Evolutionary conservation across 352 stramenopile species (phyloP), one percentile per base, ranked within the genome.

Genomic region (Globisporangium cystogenes): DNA sequence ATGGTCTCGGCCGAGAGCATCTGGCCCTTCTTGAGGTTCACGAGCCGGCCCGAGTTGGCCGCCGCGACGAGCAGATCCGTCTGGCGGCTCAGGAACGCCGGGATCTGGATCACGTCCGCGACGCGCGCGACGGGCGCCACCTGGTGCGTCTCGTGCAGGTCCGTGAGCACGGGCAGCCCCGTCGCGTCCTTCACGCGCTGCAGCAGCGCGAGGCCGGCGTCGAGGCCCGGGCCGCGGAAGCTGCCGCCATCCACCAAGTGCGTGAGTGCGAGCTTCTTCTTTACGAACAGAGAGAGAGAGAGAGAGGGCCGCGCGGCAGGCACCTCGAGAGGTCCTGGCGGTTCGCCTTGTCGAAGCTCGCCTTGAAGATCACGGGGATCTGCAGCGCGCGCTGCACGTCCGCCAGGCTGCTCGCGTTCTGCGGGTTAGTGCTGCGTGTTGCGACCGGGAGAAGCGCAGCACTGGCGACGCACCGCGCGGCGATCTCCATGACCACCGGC

Each of bases 11-110:
- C 68, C 15, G 78, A 89, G 3, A 90, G 76, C 77, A 96, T 93
- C 53, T 96, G 86, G 8, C 85, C 86, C 40, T 94, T 93, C 61
- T 95, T 96, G 39, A 96, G 68, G 60, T 95, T 93, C 51, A 96
- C 82, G 10, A 94, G 71, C 48, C 73, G 65, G 10, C 86, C 86
- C 0, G 82, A 87, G 23, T 64, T 62, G 14, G 85, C 85, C n/a
- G 82, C 85, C 27, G 74, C 80, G 20, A 93, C 76, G 4, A 96
- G 59, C 27, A 96, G 61, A 60, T 96, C 86, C 2, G 86, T 96
- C 64, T 93, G 86, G n/a, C 86, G 79, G 59, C 85, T 94, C 23
- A 96, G 64, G 57, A 95, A 95, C 45, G 85, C 86, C 26, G 85
- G 86, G 56, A 96, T 93, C 66, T 95, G 86, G 40, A 96, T 67